Percentiles rank a stretch among this genome's conserved stretches.
Conservation (phyloP, 1,139 yeast species). For the Suhomyces bokatorum region DNA sequence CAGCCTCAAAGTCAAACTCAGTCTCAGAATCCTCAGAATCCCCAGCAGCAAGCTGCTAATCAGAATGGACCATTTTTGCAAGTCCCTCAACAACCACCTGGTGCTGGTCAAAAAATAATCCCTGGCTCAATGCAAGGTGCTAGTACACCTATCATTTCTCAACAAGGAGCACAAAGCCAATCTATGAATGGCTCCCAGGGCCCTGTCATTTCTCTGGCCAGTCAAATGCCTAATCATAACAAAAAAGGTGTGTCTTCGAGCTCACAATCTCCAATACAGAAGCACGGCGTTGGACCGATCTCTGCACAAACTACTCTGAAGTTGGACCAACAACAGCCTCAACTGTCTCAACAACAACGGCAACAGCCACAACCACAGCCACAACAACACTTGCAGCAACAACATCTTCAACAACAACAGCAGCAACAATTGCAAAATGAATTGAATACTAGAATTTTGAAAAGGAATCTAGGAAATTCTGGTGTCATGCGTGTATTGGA, state of each 20-base stretch:
- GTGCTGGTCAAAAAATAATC: constrained; percentile 10
- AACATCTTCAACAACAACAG: constrained; percentile 7
- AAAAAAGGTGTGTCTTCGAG: constrained; percentile 3
- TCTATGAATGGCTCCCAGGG: constrained; percentile 16
- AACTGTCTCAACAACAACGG: constrained; percentile 1
- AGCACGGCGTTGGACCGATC: constrained; percentile 4
- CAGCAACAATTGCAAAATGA: constrained; percentile 33
- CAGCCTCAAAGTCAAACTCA: constrained; percentile 18
- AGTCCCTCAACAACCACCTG: constrained; percentile 11
- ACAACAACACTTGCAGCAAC: constrained; percentile 3
- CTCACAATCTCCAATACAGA: constrained; percentile 9
- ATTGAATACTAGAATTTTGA: constrained; percentile 37
- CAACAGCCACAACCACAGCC: neutral
- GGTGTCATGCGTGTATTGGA: constrained; percentile 43
- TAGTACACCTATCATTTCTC: constrained; percentile 14
- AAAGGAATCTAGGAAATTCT: constrained; percentile 48
- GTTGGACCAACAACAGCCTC: neutral
- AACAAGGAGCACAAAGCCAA: constrained; percentile 23
- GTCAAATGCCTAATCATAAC: constrained; percentile 1
- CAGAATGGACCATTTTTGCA: constrained; percentile 13
- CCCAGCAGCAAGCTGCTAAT: constrained; percentile 1
- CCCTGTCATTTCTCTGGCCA: constrained; percentile 1
- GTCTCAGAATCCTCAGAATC: constrained; percentile 2
- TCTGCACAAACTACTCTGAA: neutral
- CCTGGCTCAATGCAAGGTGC: constrained; percentile 9